Evolutionary conservation across 116 monocot genomes (phyloP).

Genomic region (Cymodocea nodosa): DNA sequence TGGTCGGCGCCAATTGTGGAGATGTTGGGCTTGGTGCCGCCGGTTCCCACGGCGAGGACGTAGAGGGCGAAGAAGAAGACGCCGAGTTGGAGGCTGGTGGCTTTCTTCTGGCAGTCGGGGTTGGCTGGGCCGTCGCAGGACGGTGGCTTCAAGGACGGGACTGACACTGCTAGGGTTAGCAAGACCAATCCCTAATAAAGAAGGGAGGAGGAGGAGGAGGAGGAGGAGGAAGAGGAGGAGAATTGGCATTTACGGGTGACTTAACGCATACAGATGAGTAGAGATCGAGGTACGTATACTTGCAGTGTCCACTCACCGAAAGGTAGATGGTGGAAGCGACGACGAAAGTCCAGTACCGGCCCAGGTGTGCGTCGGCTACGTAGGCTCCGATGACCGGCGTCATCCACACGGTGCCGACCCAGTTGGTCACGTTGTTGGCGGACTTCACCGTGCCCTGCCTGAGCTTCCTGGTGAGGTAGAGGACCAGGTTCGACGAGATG

Average conservation of each 20-base stretch:
- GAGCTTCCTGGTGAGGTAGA: slow-evolving; percentile 21
- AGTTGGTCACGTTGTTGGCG: slow-evolving; percentile 30
- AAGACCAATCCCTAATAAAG: slow-evolving; percentile 40
- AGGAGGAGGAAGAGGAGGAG: too few relatives aligned
- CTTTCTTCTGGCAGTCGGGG: slow-evolving; percentile 7
- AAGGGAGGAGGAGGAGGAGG: too few relatives aligned
- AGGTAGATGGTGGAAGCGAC: slow-evolving; percentile 19
- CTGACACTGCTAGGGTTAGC: slow-evolving; percentile 24
- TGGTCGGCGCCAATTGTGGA: slow-evolving; percentile 66
- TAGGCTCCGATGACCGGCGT: slow-evolving; percentile 25
- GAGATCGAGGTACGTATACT: too few relatives aligned
- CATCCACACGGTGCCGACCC: slow-evolving; percentile 31
- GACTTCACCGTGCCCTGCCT: slow-evolving; percentile 16
- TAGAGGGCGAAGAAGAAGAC: slow-evolving; percentile 50
- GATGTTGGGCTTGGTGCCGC: slow-evolving; percentile 59
- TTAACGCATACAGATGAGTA: background rate
- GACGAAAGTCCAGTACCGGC: slow-evolving; percentile 29
- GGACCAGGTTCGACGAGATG: slow-evolving; percentile 21
- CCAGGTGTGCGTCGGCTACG: slow-evolving; percentile 29
- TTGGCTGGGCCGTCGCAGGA: slow-evolving; percentile 11
- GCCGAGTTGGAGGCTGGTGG: slow-evolving; percentile 30
- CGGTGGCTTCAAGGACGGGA: slow-evolving; percentile 32
- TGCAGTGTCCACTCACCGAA: slow-evolving; percentile 17
- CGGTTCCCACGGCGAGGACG: slow-evolving; percentile 33
- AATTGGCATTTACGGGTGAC: too few relatives aligned